phyloP scores from a whole-genome alignment of 1,139 yeast species.

The Dujonia santamariae region DNA sequence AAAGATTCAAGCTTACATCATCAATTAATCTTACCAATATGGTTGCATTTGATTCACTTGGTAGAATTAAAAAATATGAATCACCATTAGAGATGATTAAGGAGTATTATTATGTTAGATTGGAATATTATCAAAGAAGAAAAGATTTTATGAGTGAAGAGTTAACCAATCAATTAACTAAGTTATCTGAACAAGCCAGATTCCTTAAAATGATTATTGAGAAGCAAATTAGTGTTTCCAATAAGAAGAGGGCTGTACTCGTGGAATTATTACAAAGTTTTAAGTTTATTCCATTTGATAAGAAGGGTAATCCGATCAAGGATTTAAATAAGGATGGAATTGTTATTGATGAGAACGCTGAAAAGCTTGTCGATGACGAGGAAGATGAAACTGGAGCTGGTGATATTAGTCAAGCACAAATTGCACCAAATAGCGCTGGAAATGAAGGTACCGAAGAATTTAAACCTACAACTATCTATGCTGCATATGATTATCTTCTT shows the following conservation, averaged over 20 bases:
- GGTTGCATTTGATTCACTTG: conserved; percentile 95
- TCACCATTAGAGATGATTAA: conserved; percentile 71
- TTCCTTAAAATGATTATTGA: conserved; percentile 90
- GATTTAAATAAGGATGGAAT: conserved; percentile 15
- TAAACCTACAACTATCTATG: conserved; percentile 43
- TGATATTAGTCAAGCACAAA: conserved; percentile 33
- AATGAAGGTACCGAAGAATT: conserved; percentile 26
- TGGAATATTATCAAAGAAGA: conserved; percentile 87
- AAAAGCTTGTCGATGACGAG: conserved; percentile 22
- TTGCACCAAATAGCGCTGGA: conserved; percentile 12
- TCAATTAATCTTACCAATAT: conserved; percentile 74
- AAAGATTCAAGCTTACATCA: conserved; percentile 74
- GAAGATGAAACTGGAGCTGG: conserved; percentile 37
- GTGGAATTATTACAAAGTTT: conserved; percentile 59
- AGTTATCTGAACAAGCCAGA: conserved; percentile 79
- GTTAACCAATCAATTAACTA: conserved; percentile 71
- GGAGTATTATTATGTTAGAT: conserved; percentile 82
- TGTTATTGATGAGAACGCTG: conserved; percentile 23
- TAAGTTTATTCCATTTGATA: conserved; percentile 75
- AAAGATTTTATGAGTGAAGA: conserved; percentile 75
- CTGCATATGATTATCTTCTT: conserved; percentile 69
- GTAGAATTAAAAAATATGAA: conserved; percentile 81
- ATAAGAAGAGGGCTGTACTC: conserved; percentile 66
- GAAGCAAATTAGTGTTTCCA: conserved; percentile 62
- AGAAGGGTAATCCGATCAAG: conserved; percentile 54